phyloP scores from a whole-genome alignment of 495 filamentous ascomycete genomes.

The Trypethelium eluteriae region DNA sequence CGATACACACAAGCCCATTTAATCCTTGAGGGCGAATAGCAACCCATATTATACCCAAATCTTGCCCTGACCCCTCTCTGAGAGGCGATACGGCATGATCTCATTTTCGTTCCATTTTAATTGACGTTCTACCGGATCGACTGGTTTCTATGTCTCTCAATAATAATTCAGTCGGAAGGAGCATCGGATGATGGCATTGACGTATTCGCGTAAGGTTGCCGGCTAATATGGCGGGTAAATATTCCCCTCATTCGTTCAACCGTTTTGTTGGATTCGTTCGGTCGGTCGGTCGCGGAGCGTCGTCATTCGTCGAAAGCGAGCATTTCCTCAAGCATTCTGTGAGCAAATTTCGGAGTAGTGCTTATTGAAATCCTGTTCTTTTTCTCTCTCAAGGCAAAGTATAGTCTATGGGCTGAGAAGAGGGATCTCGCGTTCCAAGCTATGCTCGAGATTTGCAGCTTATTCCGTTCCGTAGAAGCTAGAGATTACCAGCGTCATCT shows the following conservation, averaged over 20 bases:
- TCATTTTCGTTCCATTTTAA: not conserved
- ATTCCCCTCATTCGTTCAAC: not conserved
- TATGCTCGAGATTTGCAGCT: too few species aligned
- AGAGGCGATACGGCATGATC: not conserved
- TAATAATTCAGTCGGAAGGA: not conserved
- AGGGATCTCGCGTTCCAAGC: too few species aligned
- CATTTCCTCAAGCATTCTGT: too few species aligned
- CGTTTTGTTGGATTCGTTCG: too few species aligned
- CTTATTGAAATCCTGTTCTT: too few species aligned
- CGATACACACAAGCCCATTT: not conserved
- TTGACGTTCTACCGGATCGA: not conserved
- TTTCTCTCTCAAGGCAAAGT: too few species aligned
- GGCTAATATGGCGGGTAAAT: constrained; percentile 5
- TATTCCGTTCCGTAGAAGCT: too few species aligned
- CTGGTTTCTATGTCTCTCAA: not conserved
- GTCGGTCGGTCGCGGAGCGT: too few species aligned
- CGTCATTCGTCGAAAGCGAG: too few species aligned
- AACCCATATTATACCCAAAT: not conserved
- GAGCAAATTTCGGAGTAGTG: too few species aligned
- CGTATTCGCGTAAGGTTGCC: not conserved
- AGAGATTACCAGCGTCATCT: too few species aligned
- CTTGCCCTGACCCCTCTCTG: not conserved
- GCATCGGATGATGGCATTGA: not conserved
- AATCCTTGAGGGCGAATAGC: not conserved
- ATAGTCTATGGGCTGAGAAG: too few species aligned